Percentiles rank a stretch among this genome's conserved stretches.
Conservation (phyloP, 352 stramenopile species). For the Globisporangium sylvaticum region DNA sequence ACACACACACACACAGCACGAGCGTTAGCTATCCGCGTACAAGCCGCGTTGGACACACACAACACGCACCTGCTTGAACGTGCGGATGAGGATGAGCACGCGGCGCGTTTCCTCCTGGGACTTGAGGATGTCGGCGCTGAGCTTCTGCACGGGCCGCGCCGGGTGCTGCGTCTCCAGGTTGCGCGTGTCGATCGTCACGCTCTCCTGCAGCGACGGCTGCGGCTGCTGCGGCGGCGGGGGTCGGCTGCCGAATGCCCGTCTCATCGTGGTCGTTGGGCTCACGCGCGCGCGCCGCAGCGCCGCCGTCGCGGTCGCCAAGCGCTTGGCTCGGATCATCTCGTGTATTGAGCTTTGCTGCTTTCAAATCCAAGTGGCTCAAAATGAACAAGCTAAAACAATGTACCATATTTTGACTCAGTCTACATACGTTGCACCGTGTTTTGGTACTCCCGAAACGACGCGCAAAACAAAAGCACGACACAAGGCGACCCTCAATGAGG, state of each 20-base stretch:
- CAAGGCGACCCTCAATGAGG: neutral
- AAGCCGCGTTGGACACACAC: neutral
- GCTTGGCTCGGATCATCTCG: conserved; percentile 21
- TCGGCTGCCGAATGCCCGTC: neutral
- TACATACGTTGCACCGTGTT: neutral
- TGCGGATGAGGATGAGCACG: conserved; percentile 80
- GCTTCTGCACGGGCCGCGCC: conserved; percentile 39
- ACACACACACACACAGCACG: neutral
- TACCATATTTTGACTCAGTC: neutral
- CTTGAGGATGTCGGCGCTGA: conserved; percentile 75
- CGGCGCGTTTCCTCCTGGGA: conserved; percentile 84
- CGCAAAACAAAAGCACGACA: neutral
- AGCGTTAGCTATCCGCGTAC: neutral
- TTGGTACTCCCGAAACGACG: neutral
- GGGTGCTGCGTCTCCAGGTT: conserved; percentile 17
- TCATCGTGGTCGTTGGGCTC: neutral
- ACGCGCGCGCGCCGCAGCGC: neutral
- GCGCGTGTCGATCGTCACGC: conserved; percentile 12
- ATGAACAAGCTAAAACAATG: neutral
- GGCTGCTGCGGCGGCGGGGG: neutral
- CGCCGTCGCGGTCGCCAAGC: neutral
- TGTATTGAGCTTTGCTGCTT: neutral
- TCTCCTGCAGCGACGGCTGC: neutral
- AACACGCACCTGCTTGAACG: conserved; percentile 72
- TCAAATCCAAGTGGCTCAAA: neutral